phyloP scores from a whole-genome alignment of 768 basidiomycete genomes.

The Saitozyma podzolica region DNA sequence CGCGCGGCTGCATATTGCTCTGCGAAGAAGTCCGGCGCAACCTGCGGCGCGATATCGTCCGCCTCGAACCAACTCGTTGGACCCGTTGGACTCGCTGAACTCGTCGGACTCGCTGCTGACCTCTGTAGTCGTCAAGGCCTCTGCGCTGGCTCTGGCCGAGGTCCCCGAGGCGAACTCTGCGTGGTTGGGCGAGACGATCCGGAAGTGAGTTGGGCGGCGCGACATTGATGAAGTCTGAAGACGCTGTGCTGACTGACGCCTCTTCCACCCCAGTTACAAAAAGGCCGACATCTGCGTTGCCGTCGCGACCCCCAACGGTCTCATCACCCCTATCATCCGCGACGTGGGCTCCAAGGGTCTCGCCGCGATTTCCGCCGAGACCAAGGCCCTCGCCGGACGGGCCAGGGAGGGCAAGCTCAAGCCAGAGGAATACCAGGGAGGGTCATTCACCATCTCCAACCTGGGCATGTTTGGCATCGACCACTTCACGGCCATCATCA shows the following conservation, averaged over 20 bases:
- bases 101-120: conserved; percentile 7
- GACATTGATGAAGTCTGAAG: background rate
- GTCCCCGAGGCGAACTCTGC: conserved; percentile 98
- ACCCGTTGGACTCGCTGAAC: background rate
- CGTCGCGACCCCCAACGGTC: conserved; percentile 89
- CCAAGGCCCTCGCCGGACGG: conserved; percentile 89
- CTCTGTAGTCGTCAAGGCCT: conserved; percentile 76
- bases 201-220: conserved; percentile 67
- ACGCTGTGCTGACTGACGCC: background rate
- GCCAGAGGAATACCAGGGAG: conserved; percentile 97
- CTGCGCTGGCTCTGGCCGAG: conserved; percentile 83
- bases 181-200: conserved; percentile 92
- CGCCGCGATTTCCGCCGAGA: conserved; percentile 85
- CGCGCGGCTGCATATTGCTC: too few species aligned
- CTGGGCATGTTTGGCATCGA: conserved; percentile 92
- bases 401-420: conserved; percentile 94
- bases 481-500: conserved; percentile 97
- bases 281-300: conserved; percentile 97
- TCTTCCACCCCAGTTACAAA: conserved; percentile 65
- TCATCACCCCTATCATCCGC: conserved; percentile 96
- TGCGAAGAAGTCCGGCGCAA: too few species aligned
- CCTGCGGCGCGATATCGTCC: too few species aligned
- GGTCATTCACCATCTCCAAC: conserved; percentile 98
- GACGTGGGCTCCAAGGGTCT: conserved; percentile 91
- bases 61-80: too few species aligned